A percentile compares a stretch with the other conserved stretches of the same genome.
These are phyloP conservation scores for Chenopodium formosanum DNA, from an alignment of 148 eudicot genomes.

Conservation along the genomic window DNA sequence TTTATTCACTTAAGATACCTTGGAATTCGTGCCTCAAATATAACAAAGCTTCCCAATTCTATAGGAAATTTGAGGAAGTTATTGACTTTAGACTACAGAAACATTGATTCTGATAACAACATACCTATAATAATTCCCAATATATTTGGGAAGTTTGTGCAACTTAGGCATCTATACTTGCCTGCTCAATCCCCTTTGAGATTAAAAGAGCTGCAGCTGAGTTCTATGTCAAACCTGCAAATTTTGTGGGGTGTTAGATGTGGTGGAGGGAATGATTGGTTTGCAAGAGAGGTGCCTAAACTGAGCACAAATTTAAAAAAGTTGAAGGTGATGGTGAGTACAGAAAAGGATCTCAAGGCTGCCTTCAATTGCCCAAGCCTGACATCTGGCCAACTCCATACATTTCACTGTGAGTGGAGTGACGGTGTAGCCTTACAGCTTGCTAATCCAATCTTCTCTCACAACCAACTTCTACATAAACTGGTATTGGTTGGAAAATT, in stretches of 20 bases:
- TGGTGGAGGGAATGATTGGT: neutral
- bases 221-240: conserved; percentile 4
- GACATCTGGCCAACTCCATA: conserved; percentile 12
- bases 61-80: conserved; percentile 20
- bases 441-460: conserved; percentile 14
- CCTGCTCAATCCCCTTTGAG: conserved; percentile 6
- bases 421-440: neutral
- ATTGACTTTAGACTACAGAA: conserved; percentile 28
- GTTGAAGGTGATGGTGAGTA: conserved; percentile 16
- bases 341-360: conserved; percentile 2
- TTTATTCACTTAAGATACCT: conserved; percentile 29
- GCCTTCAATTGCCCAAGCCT: conserved; percentile 25
- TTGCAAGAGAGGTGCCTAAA: conserved; percentile 4
- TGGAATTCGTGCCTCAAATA: conserved; percentile 26
- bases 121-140: conserved; percentile 5
- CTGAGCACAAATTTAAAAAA: conserved; percentile 21
- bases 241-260: conserved; percentile 12
- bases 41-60: conserved; percentile 14
- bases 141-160: conserved; percentile 14
- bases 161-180: conserved; percentile 25
- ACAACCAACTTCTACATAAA: conserved; percentile 17
- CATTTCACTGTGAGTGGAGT: conserved; percentile 12
- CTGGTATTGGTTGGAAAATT: conserved; percentile 16
- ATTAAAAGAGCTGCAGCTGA: neutral
- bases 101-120: neutral